Percentiles rank a stretch among this genome's conserved stretches.
phyloP scores from a whole-genome alignment of 2,329 filamentous ascomycete species.

The Apiospora pterosperma region DNA sequence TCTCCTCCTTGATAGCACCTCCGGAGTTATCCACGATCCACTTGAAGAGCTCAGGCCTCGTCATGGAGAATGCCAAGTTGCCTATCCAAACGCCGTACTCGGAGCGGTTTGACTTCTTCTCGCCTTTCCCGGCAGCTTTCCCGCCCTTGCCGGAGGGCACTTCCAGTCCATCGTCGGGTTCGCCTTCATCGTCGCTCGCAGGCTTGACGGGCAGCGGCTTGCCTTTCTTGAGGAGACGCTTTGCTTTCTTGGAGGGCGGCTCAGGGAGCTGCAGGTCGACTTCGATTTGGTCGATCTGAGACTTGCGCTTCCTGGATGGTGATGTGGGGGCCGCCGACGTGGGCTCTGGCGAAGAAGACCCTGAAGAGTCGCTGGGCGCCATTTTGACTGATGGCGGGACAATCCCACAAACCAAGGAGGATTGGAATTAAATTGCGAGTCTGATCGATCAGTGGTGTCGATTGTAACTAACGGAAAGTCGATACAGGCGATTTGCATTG shows the following conservation, averaged over 20 bases:
- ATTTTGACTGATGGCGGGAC: conserved; percentile 1
- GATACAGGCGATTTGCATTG: neutral
- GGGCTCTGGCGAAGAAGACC: neutral
- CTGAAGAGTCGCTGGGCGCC: conserved; percentile 9
- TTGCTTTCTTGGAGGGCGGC: conserved; percentile 90
- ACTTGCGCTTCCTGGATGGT: conserved; percentile 67
- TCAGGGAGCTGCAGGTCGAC: conserved; percentile 89
- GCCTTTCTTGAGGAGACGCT: conserved; percentile 84
- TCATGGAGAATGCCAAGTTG: conserved; percentile 83
- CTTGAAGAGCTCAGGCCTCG: conserved; percentile 67
- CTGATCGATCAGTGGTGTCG: neutral
- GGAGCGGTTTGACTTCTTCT: conserved; percentile 57
- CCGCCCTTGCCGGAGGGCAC: conserved; percentile 18
- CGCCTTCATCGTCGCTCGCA: conserved; percentile 36
- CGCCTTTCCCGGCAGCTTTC: conserved; percentile 24
- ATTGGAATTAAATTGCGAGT: too few species aligned
- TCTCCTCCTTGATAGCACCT: conserved; percentile 60
- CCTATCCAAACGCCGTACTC: conserved; percentile 93
- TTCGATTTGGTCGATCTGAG: conserved; percentile 70
- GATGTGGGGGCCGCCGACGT: neutral
- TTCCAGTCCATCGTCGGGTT: conserved; percentile 29
- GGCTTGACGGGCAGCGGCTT: conserved; percentile 52
- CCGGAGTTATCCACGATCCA: conserved; percentile 76
- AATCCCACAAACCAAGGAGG: too few species aligned
- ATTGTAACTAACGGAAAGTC: too few species aligned